Base-by-base conservation (phyloP, 208 protist genomes). In the Porcisia hertigi region DNA sequence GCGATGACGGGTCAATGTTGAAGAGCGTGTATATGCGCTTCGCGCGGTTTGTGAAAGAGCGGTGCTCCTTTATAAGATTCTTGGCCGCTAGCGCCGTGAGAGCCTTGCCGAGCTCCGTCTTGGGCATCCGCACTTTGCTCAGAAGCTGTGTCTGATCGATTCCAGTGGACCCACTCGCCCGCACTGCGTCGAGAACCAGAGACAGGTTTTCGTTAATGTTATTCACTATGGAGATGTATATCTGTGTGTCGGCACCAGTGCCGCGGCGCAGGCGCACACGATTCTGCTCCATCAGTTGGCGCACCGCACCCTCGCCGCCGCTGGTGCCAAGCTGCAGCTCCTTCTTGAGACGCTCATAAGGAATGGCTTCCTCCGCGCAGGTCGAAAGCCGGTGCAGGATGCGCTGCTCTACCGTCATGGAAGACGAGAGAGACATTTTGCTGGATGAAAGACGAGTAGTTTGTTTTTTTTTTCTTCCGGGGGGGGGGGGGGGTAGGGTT, bases 11-110 rank as follows among this genome's bases (percentile, higher is more conserved):
- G 78, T 91, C 84, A 59, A 97, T 79, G 77, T 96, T 80, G 74
- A 87, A 91, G 2, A 97, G 85, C 7, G 95, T 76, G 79, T 95
- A 97, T 54, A 97, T 88, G 36, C 86, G 82, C 73, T 94, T 92
- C n/a, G 93, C 88, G 1, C 88, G 83, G 69, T 96, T 97, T 18
- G 88, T 92, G 69, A 93, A 92, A 76, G 84, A 91, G 74, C 93
- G 90, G 14, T 85, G 85, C 79, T 94, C 89, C 76, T 95, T 85
- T 43, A 97, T 95, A 16, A 88, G 75, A 39, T 86, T 84, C 57
- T 95, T 81, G 5, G 77, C 64, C 12, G 86, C 55, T n/a, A 97
- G 79, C 34, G 86, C 57, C 1, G 86, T 66, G 3, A 97, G 60
- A 1, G 88, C 80, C 76, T 97, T 97, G 36, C 82, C 71, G 9